Conservation (phyloP, 106 monocot genomes). For the Acanthochlamys bracteata region DNA sequence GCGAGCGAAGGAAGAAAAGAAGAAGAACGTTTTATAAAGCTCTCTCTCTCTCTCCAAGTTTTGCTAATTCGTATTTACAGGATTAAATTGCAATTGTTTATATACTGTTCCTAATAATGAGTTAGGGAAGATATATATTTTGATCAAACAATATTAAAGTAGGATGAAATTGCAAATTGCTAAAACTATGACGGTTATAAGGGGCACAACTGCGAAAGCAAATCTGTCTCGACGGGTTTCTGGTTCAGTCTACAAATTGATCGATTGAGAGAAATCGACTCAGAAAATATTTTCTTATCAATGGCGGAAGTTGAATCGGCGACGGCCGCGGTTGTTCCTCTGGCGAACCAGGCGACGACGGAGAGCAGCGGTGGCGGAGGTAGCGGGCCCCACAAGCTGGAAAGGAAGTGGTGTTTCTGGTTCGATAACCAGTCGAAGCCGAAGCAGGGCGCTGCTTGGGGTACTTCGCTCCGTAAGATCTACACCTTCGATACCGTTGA, state of each 20-base stretch:
- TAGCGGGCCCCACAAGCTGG: slow-evolving; percentile 41
- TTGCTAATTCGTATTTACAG: too few species aligned
- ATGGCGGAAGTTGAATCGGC: slow-evolving; percentile 21
- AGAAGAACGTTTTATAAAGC: too few species aligned
- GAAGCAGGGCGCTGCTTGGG: slow-evolving; percentile 96
- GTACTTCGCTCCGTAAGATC: slow-evolving; percentile 52
- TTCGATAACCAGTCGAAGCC: slow-evolving; percentile 86
- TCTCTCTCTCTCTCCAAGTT: too few species aligned
- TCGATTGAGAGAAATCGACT: background rate
- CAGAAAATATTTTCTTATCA: background rate
- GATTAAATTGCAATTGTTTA: too few species aligned
- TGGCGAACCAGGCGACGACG: background rate
- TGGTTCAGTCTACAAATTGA: background rate
- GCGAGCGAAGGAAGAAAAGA: too few species aligned
- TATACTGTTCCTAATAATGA: too few species aligned
- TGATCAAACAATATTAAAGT: too few species aligned
- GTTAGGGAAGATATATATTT: too few species aligned
- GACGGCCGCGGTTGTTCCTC: background rate
- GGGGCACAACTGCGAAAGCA: too few species aligned
- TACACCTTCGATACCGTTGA: slow-evolving; percentile 96
- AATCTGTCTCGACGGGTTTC: too few species aligned
- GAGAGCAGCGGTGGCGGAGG: slow-evolving; percentile 11
- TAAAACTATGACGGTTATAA: too few species aligned
- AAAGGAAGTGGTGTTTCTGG: slow-evolving; percentile 99
- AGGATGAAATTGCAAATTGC: too few species aligned